Percentiles rank a stretch among this genome's conserved stretches.
phyloP scores from a whole-genome alignment of 1,284 basidiomycete genomes.

The Kwoniella shivajii region DNA sequence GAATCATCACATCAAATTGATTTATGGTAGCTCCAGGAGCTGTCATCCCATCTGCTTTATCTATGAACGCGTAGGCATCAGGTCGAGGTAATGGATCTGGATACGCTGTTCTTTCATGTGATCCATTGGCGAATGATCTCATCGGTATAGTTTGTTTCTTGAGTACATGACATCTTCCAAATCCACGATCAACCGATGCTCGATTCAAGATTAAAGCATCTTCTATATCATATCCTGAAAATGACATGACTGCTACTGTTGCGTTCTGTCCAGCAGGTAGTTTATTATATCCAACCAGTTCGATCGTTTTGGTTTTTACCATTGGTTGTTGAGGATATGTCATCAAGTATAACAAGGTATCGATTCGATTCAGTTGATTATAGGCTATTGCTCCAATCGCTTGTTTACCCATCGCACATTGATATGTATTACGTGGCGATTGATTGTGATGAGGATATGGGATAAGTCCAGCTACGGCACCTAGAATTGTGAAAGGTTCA shows the following conservation, averaged over 20 bases:
- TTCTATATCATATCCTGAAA: conserved; percentile 99
- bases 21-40: conserved; percentile 93
- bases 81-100: conserved; percentile 80
- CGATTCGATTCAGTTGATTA: conserved; percentile 97
- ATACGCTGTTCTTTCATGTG: conserved; percentile 78
- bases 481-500: conserved; percentile 96
- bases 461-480: conserved; percentile 96
- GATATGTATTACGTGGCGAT: conserved; percentile 97
- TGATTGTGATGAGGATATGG: conserved; percentile 99
- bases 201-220: conserved; percentile 95
- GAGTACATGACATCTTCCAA: conserved; percentile 95
- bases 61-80: conserved; percentile 80
- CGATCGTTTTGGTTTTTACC: conserved; percentile 99
- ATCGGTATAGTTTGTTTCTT: conserved; percentile 94
- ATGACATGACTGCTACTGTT: conserved; percentile 98
- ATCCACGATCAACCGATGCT: conserved; percentile 94
- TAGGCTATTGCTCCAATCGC: conserved; percentile 99
- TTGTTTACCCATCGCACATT: conserved; percentile 99
- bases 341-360: conserved; percentile 96
- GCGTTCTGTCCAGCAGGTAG: conserved; percentile 98
- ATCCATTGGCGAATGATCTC: conserved; percentile 95
- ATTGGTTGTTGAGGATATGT: conserved; percentile 99
- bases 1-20: conserved; percentile 92
- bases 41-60: conserved; percentile 89
- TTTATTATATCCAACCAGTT: conserved; percentile 93